These are phyloP conservation scores for Penicillium samsonianum DNA, from an alignment of 495 filamentous ascomycete species.

Conservation along the genomic window DNA sequence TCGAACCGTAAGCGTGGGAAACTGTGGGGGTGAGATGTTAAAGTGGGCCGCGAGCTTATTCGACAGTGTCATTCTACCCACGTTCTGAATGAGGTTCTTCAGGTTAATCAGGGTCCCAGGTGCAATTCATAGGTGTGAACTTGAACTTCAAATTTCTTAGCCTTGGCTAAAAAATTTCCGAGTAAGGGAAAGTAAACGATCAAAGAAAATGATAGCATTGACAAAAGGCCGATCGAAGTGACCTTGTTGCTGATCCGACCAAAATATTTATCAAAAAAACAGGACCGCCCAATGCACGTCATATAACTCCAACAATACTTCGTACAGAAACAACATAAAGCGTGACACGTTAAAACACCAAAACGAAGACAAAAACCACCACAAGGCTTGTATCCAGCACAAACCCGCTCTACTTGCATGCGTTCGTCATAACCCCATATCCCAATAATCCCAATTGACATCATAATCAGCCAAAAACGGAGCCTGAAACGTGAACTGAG, in stretches of 20 bases:
- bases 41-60: too few species aligned
- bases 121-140: too few species aligned
- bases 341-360: background rate
- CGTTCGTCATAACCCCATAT: background rate
- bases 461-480: constrained; percentile 14
- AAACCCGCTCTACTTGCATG: background rate
- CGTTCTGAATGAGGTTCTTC: too few species aligned
- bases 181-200: background rate
- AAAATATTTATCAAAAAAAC: background rate
- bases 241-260: background rate
- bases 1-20: too few species aligned
- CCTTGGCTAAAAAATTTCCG: background rate
- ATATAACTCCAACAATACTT: background rate
- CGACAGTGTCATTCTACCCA: too few species aligned
- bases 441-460: constrained; percentile 13
- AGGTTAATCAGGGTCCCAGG: too few species aligned
- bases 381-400: background rate
- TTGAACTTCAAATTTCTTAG: background rate
- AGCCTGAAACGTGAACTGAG: constrained; percentile 13
- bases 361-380: background rate
- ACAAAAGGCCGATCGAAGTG: background rate
- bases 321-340: background rate
- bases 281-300: background rate
- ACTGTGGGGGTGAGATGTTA: too few species aligned
- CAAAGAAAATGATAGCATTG: background rate